Percentiles rank a stretch among this genome's conserved stretches.
Evolutionary conservation across 2,329 filamentous ascomycete genomes (phyloP).

Genomic region (Lachnellula arida): DNA sequence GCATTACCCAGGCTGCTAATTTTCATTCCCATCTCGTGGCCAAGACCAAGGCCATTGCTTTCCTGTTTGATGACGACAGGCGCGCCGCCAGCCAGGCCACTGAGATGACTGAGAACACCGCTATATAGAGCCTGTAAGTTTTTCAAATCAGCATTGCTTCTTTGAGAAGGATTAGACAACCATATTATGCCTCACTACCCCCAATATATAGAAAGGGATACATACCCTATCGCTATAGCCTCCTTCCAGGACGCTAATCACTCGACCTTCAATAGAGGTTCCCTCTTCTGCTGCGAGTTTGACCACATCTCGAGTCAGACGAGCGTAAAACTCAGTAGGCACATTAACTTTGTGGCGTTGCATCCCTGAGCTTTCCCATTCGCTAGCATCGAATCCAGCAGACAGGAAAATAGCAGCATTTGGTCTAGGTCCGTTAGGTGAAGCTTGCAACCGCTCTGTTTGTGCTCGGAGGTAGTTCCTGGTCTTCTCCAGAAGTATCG

Average conservation of each 20-base stretch:
- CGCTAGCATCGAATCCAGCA: conserved; percentile 93
- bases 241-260: conserved; percentile 92
- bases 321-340: conserved; percentile 92
- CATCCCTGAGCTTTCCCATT: conserved; percentile 91
- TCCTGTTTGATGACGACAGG: conserved; percentile 36
- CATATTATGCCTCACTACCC: too few species aligned
- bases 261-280: conserved; percentile 71
- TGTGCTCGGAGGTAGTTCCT: conserved; percentile 71
- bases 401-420: conserved; percentile 91
- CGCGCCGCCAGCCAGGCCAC: conserved; percentile 65
- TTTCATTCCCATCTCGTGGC: conserved; percentile 54
- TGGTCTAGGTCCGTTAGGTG: conserved; percentile 55
- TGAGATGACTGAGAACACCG: conserved; percentile 84
- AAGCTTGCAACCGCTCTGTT: conserved; percentile 56
- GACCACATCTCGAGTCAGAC: conserved; percentile 81
- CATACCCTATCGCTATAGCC: conserved; percentile 78
- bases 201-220: too few species aligned
- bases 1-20: conserved; percentile 38
- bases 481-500: conserved; percentile 72
- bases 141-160: too few species aligned
- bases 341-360: conserved; percentile 95
- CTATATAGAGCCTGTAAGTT: conserved; percentile 62
- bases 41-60: conserved; percentile 44
- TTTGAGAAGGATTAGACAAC: too few species aligned
- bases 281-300: conserved; percentile 75